A percentile compares a stretch with the other conserved stretches of the same genome.
phyloP scores from a whole-genome alignment of 2,329 filamentous ascomycete species.

The Polytolypa hystricis region DNA sequence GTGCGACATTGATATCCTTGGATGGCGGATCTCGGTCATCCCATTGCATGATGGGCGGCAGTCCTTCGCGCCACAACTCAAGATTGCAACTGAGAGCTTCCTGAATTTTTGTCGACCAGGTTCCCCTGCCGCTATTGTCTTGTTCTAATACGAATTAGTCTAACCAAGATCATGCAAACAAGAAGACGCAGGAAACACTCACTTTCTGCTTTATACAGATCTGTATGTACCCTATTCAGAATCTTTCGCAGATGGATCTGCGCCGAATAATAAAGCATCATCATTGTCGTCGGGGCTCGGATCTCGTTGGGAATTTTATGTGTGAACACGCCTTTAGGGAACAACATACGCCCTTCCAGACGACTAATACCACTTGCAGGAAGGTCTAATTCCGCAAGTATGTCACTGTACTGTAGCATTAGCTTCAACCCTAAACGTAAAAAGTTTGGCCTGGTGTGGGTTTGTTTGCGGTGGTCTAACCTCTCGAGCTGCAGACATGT shows the following conservation, averaged over 20 bases:
- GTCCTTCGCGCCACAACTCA: slow-evolving; percentile 41
- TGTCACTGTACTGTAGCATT: slow-evolving; percentile 49
- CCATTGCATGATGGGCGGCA: slow-evolving; percentile 47
- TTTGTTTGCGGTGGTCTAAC: slow-evolving; percentile 34
- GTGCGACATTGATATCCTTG: slow-evolving; percentile 64
- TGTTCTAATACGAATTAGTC: background rate
- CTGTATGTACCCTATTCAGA: slow-evolving; percentile 45
- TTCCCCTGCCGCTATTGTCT: slow-evolving; percentile 8
- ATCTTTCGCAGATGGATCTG: slow-evolving; percentile 50
- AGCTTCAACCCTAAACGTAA: slow-evolving; percentile 1
- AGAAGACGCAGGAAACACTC: too few relatives aligned
- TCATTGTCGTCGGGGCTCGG: slow-evolving; percentile 25
- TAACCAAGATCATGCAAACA: too few relatives aligned
- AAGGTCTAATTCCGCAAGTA: slow-evolving; percentile 72
- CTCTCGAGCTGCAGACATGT: slow-evolving; percentile 87
- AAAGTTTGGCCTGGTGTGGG: too few relatives aligned
- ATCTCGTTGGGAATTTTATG: slow-evolving; percentile 23
- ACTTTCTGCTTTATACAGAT: slow-evolving; percentile 40
- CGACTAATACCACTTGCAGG: slow-evolving; percentile 50
- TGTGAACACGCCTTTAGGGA: slow-evolving; percentile 28
- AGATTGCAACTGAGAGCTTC: slow-evolving; percentile 38
- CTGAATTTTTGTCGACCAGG: slow-evolving; percentile 30
- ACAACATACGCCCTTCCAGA: slow-evolving; percentile 37
- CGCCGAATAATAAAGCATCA: slow-evolving; percentile 49
- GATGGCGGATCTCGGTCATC: slow-evolving; percentile 60